Percentiles rank a stretch among this genome's conserved stretches.
Evolutionary conservation across 2,329 filamentous ascomycete genomes (phyloP).

Genomic region (Penicillium rolfsii): DNA sequence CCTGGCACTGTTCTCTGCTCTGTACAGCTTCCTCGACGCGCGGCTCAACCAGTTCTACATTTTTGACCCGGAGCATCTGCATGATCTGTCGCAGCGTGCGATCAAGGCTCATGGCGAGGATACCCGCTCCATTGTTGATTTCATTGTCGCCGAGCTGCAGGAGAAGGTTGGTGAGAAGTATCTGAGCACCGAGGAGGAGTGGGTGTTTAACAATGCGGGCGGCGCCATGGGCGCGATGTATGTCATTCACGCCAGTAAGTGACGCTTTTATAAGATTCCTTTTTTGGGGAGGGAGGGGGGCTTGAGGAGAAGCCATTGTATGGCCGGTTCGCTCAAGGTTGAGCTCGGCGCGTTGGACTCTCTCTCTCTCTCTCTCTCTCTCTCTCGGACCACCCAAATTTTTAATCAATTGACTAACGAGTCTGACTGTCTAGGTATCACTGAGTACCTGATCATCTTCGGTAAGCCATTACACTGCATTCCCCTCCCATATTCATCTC

Average conservation of each 20-base stretch:
- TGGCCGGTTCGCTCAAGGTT: not conserved
- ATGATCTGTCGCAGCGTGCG: constrained; percentile 68
- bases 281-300: too few relatives aligned
- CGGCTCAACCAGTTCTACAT: constrained; percentile 66
- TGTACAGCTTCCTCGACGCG: constrained; percentile 44
- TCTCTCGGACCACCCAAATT: not conserved
- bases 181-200: constrained; percentile 74
- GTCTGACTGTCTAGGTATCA: constrained; percentile 56
- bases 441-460: constrained; percentile 89
- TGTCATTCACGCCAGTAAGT: constrained; percentile 79
- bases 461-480: constrained; percentile 47
- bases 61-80: constrained; percentile 70
- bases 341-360: not conserved
- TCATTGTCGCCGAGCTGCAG: constrained; percentile 70
- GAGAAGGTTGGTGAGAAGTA: constrained; percentile 52
- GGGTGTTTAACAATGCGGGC: constrained; percentile 90
- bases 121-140: constrained; percentile 68
- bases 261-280: not conserved
- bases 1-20: constrained; percentile 40
- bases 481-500: not conserved
- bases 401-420: constrained; percentile 4
- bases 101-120: constrained; percentile 73
- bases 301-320: not conserved
- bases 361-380: not conserved
- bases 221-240: constrained; percentile 93